These are phyloP conservation scores for Halophytophthora polymorphica DNA, from an alignment of 352 stramenopile species.

Conservation along the genomic window DNA sequence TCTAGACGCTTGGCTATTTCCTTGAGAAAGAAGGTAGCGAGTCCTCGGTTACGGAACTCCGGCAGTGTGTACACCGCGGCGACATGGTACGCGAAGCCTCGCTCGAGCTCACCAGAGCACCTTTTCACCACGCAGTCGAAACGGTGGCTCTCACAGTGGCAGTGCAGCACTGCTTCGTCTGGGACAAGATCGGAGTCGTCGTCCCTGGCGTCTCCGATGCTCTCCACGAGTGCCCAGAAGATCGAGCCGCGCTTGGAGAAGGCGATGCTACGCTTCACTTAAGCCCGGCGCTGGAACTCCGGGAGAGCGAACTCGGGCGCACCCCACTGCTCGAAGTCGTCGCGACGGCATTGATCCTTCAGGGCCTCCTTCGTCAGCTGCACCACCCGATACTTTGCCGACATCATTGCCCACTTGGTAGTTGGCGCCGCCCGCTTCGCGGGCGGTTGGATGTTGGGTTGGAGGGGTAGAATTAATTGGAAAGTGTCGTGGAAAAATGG, in stretches of 20 bases:
- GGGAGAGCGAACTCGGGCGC: slow-evolving; percentile 21
- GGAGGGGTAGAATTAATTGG: no score
- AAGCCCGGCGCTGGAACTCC: slow-evolving; percentile 51
- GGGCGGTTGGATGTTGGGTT: no score
- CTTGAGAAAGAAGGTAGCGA: slow-evolving; percentile 36
- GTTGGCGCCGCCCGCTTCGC: no score
- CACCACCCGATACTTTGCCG: slow-evolving; percentile 44
- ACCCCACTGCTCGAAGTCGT: slow-evolving; percentile 51
- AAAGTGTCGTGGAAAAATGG: no score
- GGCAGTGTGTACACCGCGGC: slow-evolving; percentile 70
- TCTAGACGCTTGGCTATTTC: slow-evolving; percentile 11
- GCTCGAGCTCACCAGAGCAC: slow-evolving; percentile 30
- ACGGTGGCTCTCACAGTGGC: slow-evolving; percentile 57
- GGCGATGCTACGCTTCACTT: slow-evolving; percentile 37
- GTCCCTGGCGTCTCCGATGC: slow-evolving; percentile 11
- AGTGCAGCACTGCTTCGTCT: slow-evolving; percentile 27
- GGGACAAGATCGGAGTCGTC: slow-evolving; percentile 16
- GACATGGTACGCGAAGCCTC: slow-evolving; percentile 54
- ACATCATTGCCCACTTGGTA: no score
- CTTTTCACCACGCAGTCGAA: slow-evolving; percentile 45
- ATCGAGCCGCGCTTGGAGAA: slow-evolving; percentile 52
- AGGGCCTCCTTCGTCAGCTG: slow-evolving; percentile 35
- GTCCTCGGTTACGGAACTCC: slow-evolving; percentile 37
- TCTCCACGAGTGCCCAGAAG: slow-evolving; percentile 64
- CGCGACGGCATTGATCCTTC: slow-evolving; percentile 40